Evolutionary conservation across 257 asterid species (phyloP), one percentile per base, ranked within the genome.

Genomic region (Petunia secreta): DNA sequence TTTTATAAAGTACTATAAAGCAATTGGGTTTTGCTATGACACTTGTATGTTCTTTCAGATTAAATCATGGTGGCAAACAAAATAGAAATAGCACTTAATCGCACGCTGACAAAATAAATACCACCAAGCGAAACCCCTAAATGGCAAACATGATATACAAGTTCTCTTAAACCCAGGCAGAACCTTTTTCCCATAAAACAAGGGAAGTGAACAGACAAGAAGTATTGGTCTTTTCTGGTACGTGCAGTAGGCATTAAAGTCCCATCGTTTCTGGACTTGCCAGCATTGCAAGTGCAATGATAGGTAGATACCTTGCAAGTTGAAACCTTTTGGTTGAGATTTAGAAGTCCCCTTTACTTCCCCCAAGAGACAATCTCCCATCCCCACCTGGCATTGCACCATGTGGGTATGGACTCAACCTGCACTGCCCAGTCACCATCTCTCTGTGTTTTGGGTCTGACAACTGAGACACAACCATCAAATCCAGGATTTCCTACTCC

Each of bases 311-410:
- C 76, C 41, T 4, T 8, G 58, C 76, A 68, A 16, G 57, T 68
- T n/a, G 76, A 68, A 8, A 52, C 64, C 76, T 68, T 68, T 16
- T 69, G 41, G 41, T 16, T 69, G 76, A 46, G 46, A 69, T 44
- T 16, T 44, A 16, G 25, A 2, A 39, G 13, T 64, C 73, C 36
- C 73, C 50, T 64, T 3, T 43, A 68, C n/a, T 44, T n/a, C 5
- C 57, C 40, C 57, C 16, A 68, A 68, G 16, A 68, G 44, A 14
- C 57, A 43, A 4, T n/a, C n/a, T 68, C 57, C 40, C 75, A 68
- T 68, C 40, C 75, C 57, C 54, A 16, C 58, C 76, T 41, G 16
- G 76, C 58, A 9, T 69, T 44, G 76, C 4, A 8, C 2, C 16
- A 69, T 4, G 58, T 69, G 1, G 76, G 46, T 44, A 69, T 7